phyloP scores from a whole-genome alignment of 192 early-diverging fungal species.

The Dissophora globulifera region DNA sequence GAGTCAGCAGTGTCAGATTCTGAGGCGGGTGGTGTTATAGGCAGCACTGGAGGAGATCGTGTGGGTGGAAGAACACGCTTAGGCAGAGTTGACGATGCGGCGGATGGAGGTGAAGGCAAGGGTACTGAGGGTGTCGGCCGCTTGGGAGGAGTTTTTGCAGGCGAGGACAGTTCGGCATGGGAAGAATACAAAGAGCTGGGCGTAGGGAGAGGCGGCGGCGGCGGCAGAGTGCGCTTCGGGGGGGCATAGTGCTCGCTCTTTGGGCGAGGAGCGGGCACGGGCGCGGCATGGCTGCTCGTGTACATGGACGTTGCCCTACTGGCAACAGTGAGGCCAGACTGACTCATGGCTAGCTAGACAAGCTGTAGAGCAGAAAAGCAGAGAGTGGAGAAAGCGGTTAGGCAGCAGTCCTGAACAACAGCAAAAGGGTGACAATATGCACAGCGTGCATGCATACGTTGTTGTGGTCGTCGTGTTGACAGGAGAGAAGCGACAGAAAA shows the following conservation, averaged over 20 bases:
- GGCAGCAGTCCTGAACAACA: too few relatives aligned
- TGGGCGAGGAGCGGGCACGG: slow-evolving; percentile 17
- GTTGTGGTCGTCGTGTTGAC: too few relatives aligned
- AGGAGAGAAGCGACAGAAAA: too few relatives aligned
- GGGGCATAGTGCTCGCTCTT: slow-evolving; percentile 23
- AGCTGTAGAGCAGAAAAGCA: too few relatives aligned
- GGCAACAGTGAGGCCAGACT: too few relatives aligned
- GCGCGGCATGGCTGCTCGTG: background rate
- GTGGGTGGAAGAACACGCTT: slow-evolving; percentile 20
- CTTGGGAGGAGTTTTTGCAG: too few relatives aligned
- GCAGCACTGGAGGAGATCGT: background rate
- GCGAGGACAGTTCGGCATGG: too few relatives aligned
- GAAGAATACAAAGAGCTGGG: too few relatives aligned
- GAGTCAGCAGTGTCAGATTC: background rate
- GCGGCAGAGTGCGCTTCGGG: slow-evolving; percentile 22
- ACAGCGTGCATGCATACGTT: too few relatives aligned
- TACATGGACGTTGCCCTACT: background rate
- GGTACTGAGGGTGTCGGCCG: slow-evolving; percentile 3
- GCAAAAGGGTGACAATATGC: too few relatives aligned
- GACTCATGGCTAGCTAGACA: too few relatives aligned
- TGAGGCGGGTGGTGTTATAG: background rate
- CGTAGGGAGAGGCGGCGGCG: slow-evolving; percentile 30
- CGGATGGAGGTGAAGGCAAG: background rate
- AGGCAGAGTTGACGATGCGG: slow-evolving; percentile 1
- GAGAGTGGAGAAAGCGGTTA: too few relatives aligned